These are phyloP conservation scores for Spencermartinsiella europaea DNA, from an alignment of 805 yeast genomes.

Conservation along the genomic window DNA sequence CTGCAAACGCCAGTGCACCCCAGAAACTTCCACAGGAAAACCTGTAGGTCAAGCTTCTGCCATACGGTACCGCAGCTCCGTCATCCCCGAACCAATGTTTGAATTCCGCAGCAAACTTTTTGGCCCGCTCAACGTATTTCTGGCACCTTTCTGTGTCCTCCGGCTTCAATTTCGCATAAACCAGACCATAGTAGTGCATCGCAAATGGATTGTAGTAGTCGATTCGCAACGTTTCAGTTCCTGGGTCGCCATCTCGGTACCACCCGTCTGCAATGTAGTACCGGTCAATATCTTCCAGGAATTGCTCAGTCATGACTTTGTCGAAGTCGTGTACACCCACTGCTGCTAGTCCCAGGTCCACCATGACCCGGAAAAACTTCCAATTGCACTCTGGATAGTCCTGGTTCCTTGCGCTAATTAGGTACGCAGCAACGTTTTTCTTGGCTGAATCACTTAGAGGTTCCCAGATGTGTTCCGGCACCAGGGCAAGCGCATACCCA, in stretches of 20 bases:
- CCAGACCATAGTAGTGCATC: constrained; percentile 29
- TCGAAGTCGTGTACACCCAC: constrained; percentile 22
- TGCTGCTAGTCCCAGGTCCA: constrained; percentile 27
- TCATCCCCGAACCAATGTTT: constrained; percentile 22
- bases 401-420: constrained; percentile 19
- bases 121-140: constrained; percentile 22
- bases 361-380: constrained; percentile 31
- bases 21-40: constrained; percentile 25
- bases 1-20: constrained; percentile 23
- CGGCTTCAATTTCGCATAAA: constrained; percentile 20
- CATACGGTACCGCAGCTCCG: constrained; percentile 24
- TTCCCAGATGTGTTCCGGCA: constrained; percentile 28
- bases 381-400: constrained; percentile 26
- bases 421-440: constrained; percentile 20
- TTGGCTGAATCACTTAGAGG: constrained; percentile 24
- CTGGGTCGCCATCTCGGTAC: constrained; percentile 29
- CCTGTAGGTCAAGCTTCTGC: constrained; percentile 25
- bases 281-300: constrained; percentile 23
- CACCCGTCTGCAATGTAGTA: constrained; percentile 30
- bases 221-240: constrained; percentile 16
- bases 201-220: constrained; percentile 34
- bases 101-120: constrained; percentile 25
- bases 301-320: constrained; percentile 13
- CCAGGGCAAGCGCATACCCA: constrained; percentile 26
- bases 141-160: constrained; percentile 20